Evolutionary conservation across 768 basidiomycete genomes (phyloP), one percentile per base, ranked within the genome.

Genomic region (Podaxis sp.): DNA sequence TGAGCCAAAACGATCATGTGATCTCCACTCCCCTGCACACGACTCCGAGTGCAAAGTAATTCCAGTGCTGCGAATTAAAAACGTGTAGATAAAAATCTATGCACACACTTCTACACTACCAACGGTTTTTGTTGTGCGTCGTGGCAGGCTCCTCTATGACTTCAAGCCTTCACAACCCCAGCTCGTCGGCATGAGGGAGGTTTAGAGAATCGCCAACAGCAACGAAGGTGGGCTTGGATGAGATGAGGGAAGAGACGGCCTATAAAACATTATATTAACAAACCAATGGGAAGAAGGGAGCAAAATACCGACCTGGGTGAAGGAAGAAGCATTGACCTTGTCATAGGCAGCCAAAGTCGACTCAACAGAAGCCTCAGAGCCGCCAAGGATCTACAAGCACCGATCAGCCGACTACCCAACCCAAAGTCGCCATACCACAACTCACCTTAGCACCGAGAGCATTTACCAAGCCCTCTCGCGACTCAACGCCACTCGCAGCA

Each of bases 121-220:
- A 59, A 64, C 36, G 47, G 33, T 58, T 63, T 68, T 55, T 50
- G 25, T 24, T 50, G 49, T 24, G 22, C 25, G 41, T 43, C 49
- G 24, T 22, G 9, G 25, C 27, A 50, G 22, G 33, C 52, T 55
- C 49, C 33, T 63, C 50, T 27, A 53, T 29, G 6, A 17, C 36
- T n/a, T 22, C 6, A 55, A 55, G n/a, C 43, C 22, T n/a, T 84
- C 74, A 93, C 65, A 94, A 83, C 53, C 92, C 92, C 63, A 94
- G 75, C 73, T 93, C 92, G 69, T 94, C 93, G 67, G 87, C 84
- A 71, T 89, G 89, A 13, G 97, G 96, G 53, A 98, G 82, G 33
- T 83, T 70, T 68, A 80, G 76, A 66, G 87, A 76, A 71, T 96
- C 87, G 50, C 96, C 97, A 54, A 98, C 82, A 11, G 88, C 90